Conservation (phyloP, 495 filamentous ascomycete species). For the Neurospora sp. region DNA sequence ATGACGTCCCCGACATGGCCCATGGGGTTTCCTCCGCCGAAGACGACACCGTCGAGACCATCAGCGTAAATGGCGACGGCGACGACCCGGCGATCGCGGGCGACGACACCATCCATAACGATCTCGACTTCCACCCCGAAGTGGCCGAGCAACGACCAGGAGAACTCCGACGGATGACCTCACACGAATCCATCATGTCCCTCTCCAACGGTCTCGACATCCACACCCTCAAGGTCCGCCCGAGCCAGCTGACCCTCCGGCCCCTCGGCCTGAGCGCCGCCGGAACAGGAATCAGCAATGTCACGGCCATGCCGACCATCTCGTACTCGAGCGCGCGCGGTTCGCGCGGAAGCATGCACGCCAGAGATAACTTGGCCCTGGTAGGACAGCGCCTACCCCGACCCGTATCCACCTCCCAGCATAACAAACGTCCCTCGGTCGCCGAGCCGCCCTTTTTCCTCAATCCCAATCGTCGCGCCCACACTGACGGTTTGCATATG, state of each 20-base stretch:
- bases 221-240: slow-evolving; percentile 41
- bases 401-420: not conserved
- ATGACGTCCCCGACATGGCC: slow-evolving; percentile 10
- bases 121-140: slow-evolving; percentile 8
- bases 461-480: slow-evolving; percentile 7
- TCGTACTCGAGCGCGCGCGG: slow-evolving; percentile 17
- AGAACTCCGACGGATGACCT: slow-evolving; percentile 29
- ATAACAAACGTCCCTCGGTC: not conserved
- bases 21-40: slow-evolving; percentile 10
- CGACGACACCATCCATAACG: not conserved
- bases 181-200: slow-evolving; percentile 47
- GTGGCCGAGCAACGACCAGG: slow-evolving; percentile 6
- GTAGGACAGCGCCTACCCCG: slow-evolving; percentile 12
- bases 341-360: slow-evolving; percentile 27
- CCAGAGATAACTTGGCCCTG: slow-evolving; percentile 30
- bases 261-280: slow-evolving; percentile 33
- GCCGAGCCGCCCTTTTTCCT: slow-evolving; percentile 3
- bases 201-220: slow-evolving; percentile 44
- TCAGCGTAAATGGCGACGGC: not conserved
- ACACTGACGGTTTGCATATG: slow-evolving; percentile 16
- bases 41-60: slow-evolving; percentile 7
- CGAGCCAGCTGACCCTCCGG: slow-evolving; percentile 40
- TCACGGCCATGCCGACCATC: slow-evolving; percentile 32
- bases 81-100: not conserved
- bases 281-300: slow-evolving; percentile 30